Evolutionary conservation across 75 land plant genomes (phyloP).

Genomic region (Cupressus sempervirens): DNA sequence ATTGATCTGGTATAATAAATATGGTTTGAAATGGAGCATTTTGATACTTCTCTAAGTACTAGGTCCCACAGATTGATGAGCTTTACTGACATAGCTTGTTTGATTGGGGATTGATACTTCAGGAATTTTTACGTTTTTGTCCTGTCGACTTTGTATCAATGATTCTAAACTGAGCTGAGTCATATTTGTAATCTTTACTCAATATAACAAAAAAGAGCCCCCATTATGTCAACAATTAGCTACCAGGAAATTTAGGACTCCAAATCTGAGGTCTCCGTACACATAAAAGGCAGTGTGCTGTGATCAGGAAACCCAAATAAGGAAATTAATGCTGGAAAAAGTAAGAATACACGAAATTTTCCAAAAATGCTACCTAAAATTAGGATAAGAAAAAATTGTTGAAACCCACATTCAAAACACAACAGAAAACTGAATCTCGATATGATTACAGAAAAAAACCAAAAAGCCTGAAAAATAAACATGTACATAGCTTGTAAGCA

Average conservation of each 20-base stretch:
- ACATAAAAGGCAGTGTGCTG: background rate
- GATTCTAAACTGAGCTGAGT: too few relatives aligned
- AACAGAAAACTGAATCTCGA: background rate
- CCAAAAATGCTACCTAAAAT: background rate
- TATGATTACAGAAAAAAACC: background rate
- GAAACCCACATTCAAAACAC: background rate
- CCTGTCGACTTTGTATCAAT: too few relatives aligned
- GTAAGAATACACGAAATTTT: background rate
- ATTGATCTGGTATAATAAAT: too few relatives aligned
- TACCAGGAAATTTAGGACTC: background rate
- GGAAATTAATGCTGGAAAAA: background rate
- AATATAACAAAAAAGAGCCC: background rate
- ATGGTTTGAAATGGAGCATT: too few relatives aligned
- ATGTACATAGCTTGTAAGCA: background rate
- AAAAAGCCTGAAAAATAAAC: background rate
- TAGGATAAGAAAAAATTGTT: background rate
- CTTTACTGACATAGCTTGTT: too few relatives aligned
- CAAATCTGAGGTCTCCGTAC: background rate
- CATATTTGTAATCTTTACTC: too few relatives aligned
- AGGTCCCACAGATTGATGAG: too few relatives aligned
- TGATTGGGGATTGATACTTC: too few relatives aligned
- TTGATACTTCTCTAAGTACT: too few relatives aligned
- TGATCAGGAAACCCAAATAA: background rate
- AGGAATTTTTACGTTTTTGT: too few relatives aligned
- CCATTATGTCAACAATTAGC: background rate